A percentile compares a stretch with the other conserved stretches of the same genome.
phyloP scores from a whole-genome alignment of 2,329 filamentous ascomycete species.

The Aureobasidium sp. region DNA sequence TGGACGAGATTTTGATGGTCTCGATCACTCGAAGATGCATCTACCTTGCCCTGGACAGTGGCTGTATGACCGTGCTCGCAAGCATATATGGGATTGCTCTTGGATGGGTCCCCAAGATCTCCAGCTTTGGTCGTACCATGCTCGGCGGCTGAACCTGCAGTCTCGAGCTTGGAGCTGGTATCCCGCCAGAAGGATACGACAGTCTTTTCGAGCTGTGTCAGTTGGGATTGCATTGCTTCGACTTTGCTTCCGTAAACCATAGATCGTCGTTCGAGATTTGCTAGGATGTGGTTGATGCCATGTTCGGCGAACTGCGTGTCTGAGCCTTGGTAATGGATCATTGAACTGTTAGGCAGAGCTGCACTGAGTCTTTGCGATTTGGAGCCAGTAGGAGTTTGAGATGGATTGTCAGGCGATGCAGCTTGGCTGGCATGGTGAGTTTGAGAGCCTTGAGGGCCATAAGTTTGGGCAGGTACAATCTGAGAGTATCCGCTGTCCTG shows the following conservation, averaged over 20 bases:
- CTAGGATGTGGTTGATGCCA: neutral
- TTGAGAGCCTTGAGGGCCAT: neutral
- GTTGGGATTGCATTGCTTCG: neutral
- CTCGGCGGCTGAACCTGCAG: neutral
- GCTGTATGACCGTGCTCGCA: neutral
- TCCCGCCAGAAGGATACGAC: neutral
- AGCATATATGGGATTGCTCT: neutral
- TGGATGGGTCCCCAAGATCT: neutral
- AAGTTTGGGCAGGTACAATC: neutral
- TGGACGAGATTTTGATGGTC: neutral
- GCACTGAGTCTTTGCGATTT: neutral
- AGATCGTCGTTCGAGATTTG: neutral
- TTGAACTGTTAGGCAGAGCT: neutral
- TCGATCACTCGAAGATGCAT: neutral
- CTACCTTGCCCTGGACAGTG: neutral
- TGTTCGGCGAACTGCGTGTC: neutral
- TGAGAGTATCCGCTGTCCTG: neutral
- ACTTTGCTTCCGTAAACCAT: neutral
- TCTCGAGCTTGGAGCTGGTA: neutral
- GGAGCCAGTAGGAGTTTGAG: neutral
- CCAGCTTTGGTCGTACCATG: neutral
- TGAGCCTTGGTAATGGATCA: neutral
- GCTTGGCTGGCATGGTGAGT: neutral
- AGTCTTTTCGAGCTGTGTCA: neutral
- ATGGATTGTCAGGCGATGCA: neutral